phyloP scores from a whole-genome alignment of 768 basidiomycete genomes.

The Russula compacta region DNA sequence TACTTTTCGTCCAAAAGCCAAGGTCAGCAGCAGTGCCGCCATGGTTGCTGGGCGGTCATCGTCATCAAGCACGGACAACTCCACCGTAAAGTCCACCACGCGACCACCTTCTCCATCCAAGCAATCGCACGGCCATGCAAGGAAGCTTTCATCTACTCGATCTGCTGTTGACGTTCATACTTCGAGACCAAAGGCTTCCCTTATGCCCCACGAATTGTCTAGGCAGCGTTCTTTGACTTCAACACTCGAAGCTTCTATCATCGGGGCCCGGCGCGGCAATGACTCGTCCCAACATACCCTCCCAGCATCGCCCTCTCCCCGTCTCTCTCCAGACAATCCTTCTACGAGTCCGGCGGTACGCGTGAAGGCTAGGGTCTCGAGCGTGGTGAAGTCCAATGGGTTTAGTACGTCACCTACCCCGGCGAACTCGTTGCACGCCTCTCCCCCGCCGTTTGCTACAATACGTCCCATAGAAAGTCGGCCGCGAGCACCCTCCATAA shows the following conservation, averaged over 20 bases:
- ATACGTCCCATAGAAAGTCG: slow-evolving; percentile 14
- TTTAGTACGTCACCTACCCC: slow-evolving; percentile 9
- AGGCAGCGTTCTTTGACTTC: slow-evolving; percentile 28
- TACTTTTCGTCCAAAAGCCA: slow-evolving; percentile 43
- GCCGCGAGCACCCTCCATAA: slow-evolving; percentile 27
- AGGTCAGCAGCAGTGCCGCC: slow-evolving; percentile 47
- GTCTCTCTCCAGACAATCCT: slow-evolving; percentile 18
- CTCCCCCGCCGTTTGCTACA: slow-evolving; percentile 15
- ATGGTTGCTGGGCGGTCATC: slow-evolving; percentile 23
- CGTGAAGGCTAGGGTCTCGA: slow-evolving; percentile 57
- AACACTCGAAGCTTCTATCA: slow-evolving; percentile 15
- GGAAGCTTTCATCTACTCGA: slow-evolving; percentile 7
- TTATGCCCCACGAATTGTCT: slow-evolving; percentile 17
- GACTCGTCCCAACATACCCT: slow-evolving; percentile 23
- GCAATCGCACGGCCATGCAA: slow-evolving; percentile 2
- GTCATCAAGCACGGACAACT: slow-evolving; percentile 21
- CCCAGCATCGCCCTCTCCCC: slow-evolving; percentile 18
- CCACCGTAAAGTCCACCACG: slow-evolving; percentile 22
- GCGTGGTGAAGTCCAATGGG: slow-evolving; percentile 32
- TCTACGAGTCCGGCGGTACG: slow-evolving; percentile 21
- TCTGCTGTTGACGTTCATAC: slow-evolving; percentile 21
- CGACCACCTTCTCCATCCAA: slow-evolving; percentile 19
- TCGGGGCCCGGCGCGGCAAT: slow-evolving; percentile 22
- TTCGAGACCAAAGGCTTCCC: slow-evolving; percentile 20
- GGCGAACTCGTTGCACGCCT: background rate